A percentile compares a stretch with the other conserved stretches of the same genome.
These are phyloP conservation scores for Termitomyces sp. DNA, from an alignment of 768 basidiomycete genomes.

Conservation along the genomic window DNA sequence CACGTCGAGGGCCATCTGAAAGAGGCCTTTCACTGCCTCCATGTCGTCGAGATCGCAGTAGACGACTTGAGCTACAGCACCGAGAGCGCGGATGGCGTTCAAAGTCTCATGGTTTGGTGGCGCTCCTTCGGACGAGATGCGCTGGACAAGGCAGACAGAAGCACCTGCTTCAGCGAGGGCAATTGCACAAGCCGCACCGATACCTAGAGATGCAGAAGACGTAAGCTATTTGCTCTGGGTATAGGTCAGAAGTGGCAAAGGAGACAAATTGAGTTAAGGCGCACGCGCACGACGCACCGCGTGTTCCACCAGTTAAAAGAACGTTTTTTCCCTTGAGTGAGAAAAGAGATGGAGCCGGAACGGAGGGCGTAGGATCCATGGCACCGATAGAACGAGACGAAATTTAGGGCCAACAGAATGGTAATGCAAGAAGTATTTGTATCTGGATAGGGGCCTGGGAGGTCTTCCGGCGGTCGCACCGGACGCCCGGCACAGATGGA, in stretches of 20 bases:
- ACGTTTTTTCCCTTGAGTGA: constrained; percentile 60
- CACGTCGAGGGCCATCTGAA: constrained; percentile 33
- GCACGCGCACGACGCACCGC: constrained; percentile 39
- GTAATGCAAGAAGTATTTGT: constrained; percentile 2
- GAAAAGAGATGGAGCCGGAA: constrained; percentile 55
- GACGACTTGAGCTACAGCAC: constrained; percentile 26
- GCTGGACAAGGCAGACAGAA: constrained; percentile 39
- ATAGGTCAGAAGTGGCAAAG: neutral
- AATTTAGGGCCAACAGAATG: neutral
- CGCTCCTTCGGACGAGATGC: constrained; percentile 19
- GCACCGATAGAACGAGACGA: constrained; percentile 5
- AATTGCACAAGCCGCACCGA: constrained; percentile 45
- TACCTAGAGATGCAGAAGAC: constrained; percentile 24
- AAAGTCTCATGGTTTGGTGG: constrained; percentile 23
- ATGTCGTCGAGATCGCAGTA: constrained; percentile 38
- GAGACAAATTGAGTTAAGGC: constrained; percentile 6
- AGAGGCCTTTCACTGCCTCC: constrained; percentile 33
- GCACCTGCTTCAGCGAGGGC: constrained; percentile 47
- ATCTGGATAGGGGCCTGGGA: constrained; percentile 5
- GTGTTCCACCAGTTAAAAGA: constrained; percentile 76
- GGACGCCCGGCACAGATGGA: constrained; percentile 10
- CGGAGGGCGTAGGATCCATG: constrained; percentile 51
- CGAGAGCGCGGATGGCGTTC: constrained; percentile 26
- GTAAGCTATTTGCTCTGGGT: neutral
- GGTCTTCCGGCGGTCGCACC: constrained; percentile 12